These are phyloP conservation scores for Xylaria arbuscula DNA, from an alignment of 2,329 filamentous ascomycete genomes.

Conservation along the genomic window DNA sequence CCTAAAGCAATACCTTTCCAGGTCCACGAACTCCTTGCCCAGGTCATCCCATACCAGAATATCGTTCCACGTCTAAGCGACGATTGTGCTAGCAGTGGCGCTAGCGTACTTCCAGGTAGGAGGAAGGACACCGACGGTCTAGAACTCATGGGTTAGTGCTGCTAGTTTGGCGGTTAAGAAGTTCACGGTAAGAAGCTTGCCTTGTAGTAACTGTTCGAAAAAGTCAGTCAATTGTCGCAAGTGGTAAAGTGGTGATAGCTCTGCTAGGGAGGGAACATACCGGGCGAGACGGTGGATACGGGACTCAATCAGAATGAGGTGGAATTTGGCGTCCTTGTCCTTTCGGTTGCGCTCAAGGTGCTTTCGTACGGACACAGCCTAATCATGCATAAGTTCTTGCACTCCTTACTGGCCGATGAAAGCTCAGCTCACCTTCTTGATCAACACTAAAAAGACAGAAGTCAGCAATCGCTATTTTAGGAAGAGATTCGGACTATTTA, in stretches of 20 bases:
- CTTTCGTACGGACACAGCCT: slow-evolving; percentile 99
- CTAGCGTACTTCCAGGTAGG: slow-evolving; percentile 99
- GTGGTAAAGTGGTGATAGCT: not conserved
- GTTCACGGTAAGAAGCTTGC: slow-evolving; percentile 21
- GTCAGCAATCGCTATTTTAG: slow-evolving; percentile 22
- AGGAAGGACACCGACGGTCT: slow-evolving; percentile 80
- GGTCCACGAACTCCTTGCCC: slow-evolving; percentile 51
- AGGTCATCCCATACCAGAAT: slow-evolving; percentile 43
- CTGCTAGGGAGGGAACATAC: slow-evolving; percentile 59
- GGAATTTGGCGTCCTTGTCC: slow-evolving; percentile 99
- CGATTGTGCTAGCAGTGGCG: slow-evolving; percentile 93
- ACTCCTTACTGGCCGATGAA: slow-evolving; percentile 3
- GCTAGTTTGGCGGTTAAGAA: not conserved
- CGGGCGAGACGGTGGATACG: slow-evolving; percentile 99
- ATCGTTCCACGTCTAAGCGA: slow-evolving; percentile 73
- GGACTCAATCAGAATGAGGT: slow-evolving; percentile 99
- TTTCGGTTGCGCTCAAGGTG: slow-evolving; percentile 99
- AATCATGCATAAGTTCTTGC: slow-evolving; percentile 38
- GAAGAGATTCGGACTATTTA: not conserved
- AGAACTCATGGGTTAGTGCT: slow-evolving; percentile 24
- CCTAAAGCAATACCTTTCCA: slow-evolving; percentile 48
- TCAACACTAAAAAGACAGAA: slow-evolving; percentile 61
- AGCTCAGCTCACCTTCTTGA: slow-evolving; percentile 87
- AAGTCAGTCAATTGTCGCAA: slow-evolving; percentile 23
- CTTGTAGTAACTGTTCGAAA: slow-evolving; percentile 39